Base-by-base conservation (phyloP, 257 asterid genomes). In the Hygrophila difformis region DNA sequence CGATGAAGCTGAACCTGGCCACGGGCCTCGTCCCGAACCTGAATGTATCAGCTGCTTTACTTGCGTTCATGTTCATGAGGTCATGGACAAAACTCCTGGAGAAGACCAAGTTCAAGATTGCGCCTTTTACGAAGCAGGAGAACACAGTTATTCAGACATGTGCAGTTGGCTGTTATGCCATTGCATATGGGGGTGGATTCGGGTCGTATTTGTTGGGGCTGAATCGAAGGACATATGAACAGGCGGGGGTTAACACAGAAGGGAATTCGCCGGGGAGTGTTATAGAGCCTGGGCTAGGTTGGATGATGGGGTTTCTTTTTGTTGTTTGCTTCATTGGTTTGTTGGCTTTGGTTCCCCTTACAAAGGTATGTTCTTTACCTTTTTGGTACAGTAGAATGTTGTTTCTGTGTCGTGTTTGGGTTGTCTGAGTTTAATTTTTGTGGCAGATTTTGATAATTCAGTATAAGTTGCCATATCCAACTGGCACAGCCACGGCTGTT, bases 11-110 rank as follows among this genome's bases (percentile, higher is more conserved):
- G 11, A 70, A 71, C 53, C 91, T 87, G 24, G 56, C 93, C 16
- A 83, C 87, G 1, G 97, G 97, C 21, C 79, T 87, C 18, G 81
- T 80, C 26, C 97, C 97, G 1, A 87, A 83, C 53, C 87, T 87
- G 39, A 83, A 80, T 49, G 93, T 87, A 43, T 87, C 97, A n/a
- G 97, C 93, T 44, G 93, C 94, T 21, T 81, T 87, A 53, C 79
- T 87, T 59, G 97, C 93, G 14, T 83, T 69, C 17, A 75, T 87
- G 41, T 67, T 81, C 13, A 70, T 83, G 12, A 61, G 66, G 53
- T 43, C 84, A 33, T 87, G 97, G 97, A 83, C 84, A 2, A 80
- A 80, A 53, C 14, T 83, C 35, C 81, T 87, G 38, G 65, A 74
- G 2, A 79, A 65, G 70, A 70, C 84, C 11, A 77, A 68, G 40